These are phyloP conservation scores for Bipolaris cookei DNA, from an alignment of 2,329 filamentous ascomycete genomes.

Conservation along the genomic window DNA sequence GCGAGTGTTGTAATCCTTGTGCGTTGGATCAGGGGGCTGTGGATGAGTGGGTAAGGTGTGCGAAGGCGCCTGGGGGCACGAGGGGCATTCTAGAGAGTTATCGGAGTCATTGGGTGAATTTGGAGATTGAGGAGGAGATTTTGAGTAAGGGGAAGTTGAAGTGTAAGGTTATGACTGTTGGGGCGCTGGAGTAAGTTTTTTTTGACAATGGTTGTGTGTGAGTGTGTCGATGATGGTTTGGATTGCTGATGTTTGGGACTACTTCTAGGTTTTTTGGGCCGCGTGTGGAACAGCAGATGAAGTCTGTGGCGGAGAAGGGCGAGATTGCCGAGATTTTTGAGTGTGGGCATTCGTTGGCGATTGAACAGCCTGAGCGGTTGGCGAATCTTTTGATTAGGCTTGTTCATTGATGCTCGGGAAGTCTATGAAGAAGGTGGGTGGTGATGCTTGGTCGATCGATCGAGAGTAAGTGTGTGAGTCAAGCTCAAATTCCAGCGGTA, in stretches of 20 bases:
- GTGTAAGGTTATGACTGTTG: slow-evolving; percentile 31
- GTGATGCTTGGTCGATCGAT: background rate
- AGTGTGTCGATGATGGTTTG: background rate
- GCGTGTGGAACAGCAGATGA: slow-evolving; percentile 33
- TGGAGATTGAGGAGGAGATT: slow-evolving; percentile 31
- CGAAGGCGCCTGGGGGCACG: slow-evolving; percentile 26
- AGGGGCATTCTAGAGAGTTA: slow-evolving; percentile 31
- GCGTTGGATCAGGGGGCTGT: slow-evolving; percentile 39
- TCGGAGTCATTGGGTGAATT: slow-evolving; percentile 29
- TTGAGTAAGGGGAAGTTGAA: slow-evolving; percentile 22
- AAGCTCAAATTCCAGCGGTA: background rate
- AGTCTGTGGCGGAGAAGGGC: slow-evolving; percentile 39
- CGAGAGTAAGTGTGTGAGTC: background rate
- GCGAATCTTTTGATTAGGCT: slow-evolving; percentile 25
- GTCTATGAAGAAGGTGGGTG: background rate
- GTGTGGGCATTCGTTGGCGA: slow-evolving; percentile 27
- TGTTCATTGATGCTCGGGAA: background rate
- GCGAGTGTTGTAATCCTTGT: slow-evolving; percentile 50
- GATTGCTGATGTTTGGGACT: background rate
- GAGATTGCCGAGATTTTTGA: slow-evolving; percentile 34
- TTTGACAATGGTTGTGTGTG: background rate
- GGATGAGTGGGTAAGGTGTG: slow-evolving; percentile 28
- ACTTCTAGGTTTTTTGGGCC: slow-evolving; percentile 24
- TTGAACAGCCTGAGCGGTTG: slow-evolving; percentile 28
- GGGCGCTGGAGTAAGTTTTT: slow-evolving; percentile 25